These are phyloP conservation scores for Solanum habrochaites DNA, from an alignment of 257 asterid genomes.

Conservation along the genomic window DNA sequence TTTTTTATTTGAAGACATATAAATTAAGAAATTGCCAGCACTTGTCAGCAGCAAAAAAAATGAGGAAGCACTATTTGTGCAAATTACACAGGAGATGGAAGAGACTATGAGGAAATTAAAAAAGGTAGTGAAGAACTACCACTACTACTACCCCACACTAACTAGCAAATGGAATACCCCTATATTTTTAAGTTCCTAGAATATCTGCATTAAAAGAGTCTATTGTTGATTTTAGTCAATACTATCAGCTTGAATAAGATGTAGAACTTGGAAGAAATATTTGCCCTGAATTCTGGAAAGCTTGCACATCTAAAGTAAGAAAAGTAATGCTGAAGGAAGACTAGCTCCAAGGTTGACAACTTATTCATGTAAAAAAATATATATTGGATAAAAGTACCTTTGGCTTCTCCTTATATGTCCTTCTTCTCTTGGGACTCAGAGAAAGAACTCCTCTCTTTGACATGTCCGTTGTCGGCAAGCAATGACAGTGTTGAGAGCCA, in stretches of 20 bases:
- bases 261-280: background rate
- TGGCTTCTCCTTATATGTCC: slow-evolving; percentile 67
- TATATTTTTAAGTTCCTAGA: background rate
- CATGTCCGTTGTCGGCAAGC: slow-evolving; percentile 56
- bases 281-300: background rate
- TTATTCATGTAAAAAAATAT: background rate
- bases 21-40: background rate
- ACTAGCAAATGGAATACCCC: background rate
- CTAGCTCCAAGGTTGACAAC: background rate
- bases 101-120: background rate
- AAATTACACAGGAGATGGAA: background rate
- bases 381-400: slow-evolving; percentile 36
- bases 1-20: background rate
- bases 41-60: background rate
- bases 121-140: background rate
- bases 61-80: background rate
- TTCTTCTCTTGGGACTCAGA: slow-evolving; percentile 44
- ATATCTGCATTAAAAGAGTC: background rate
- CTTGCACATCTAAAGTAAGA: background rate
- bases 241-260: background rate
- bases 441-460: slow-evolving; percentile 70
- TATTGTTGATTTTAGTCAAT: background rate
- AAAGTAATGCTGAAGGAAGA: background rate
- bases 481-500: slow-evolving; percentile 9
- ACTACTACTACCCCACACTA: background rate